Conservation (phyloP, 495 filamentous ascomycete species). For the Aspergillus affinis region DNA sequence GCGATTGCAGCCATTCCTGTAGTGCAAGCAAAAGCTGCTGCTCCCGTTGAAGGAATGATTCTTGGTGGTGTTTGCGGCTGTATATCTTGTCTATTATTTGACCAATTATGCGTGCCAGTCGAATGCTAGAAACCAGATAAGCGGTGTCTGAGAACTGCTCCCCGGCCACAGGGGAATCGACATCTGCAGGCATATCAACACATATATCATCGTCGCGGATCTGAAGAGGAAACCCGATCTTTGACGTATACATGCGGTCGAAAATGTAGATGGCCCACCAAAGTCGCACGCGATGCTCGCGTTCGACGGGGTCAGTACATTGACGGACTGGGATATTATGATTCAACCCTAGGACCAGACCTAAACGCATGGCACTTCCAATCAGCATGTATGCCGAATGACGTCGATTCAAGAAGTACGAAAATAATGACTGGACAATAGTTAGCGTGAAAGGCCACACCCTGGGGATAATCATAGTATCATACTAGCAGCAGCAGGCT, state of each 20-base stretch:
- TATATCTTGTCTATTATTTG: constrained; percentile 28
- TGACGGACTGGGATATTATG: constrained; percentile 34
- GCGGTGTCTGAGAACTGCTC: constrained; percentile 27
- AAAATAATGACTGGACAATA: constrained; percentile 27
- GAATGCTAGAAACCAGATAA: constrained; percentile 26
- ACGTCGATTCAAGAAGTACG: constrained; percentile 33
- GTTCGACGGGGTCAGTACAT: constrained; percentile 22
- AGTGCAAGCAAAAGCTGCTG: constrained; percentile 29
- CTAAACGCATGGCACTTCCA: constrained; percentile 31
- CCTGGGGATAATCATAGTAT: no score
- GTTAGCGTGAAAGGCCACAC: constrained; percentile 8
- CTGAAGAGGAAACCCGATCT: constrained; percentile 30
- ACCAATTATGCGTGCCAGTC: constrained; percentile 24
- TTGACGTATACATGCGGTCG: constrained; percentile 35
- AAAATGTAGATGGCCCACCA: constrained; percentile 37
- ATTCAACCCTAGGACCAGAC: constrained; percentile 31
- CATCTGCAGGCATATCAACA: constrained; percentile 30
- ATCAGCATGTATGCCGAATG: constrained; percentile 32
- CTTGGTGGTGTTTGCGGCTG: constrained; percentile 25
- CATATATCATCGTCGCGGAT: constrained; percentile 34
- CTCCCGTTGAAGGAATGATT: constrained; percentile 30
- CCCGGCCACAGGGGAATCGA: constrained; percentile 11
- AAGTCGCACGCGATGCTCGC: constrained; percentile 32
- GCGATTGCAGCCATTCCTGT: constrained; percentile 29
- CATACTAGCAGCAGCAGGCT: constrained; percentile 28